Evolutionary conservation across 2,329 filamentous ascomycete species (phyloP).

Genomic region (Talaromyces sp.): DNA sequence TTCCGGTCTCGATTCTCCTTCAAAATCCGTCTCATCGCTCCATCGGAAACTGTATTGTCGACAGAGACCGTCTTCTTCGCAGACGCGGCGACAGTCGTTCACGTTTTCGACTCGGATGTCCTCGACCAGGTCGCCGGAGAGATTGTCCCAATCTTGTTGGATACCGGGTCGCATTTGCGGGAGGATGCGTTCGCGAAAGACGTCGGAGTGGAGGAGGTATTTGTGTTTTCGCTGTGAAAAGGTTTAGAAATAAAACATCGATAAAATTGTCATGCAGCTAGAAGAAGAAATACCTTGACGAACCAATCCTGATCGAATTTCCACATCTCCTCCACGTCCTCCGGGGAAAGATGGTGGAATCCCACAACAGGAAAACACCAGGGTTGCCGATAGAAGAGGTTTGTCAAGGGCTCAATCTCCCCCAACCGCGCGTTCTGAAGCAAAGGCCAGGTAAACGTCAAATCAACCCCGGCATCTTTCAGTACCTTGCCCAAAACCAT

Average conservation of each 20-base stretch:
- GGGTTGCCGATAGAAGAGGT: conserved; percentile 35
- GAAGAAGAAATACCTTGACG: conserved; percentile 49
- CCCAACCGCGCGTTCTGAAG: conserved; percentile 41
- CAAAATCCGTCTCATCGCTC: conserved; percentile 19
- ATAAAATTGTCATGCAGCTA: too few species aligned
- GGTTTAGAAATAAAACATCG: too few species aligned
- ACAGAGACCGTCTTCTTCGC: conserved; percentile 24
- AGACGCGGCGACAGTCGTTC: conserved; percentile 29
- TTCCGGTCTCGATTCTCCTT: neutral
- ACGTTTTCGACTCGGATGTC: conserved; percentile 25
- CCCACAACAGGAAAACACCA: conserved; percentile 49
- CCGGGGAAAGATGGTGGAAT: conserved; percentile 46
- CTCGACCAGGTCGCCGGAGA: conserved; percentile 26
- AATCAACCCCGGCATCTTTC: conserved; percentile 41
- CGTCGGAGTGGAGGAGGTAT: conserved; percentile 32
- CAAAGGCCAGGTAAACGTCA: conserved; percentile 47
- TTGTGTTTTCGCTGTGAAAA: conserved; percentile 20
- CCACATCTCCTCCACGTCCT: conserved; percentile 41
- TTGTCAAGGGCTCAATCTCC: conserved; percentile 41
- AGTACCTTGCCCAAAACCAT: conserved; percentile 48
- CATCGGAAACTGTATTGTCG: conserved; percentile 27
- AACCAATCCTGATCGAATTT: conserved; percentile 50
- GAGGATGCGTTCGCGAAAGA: conserved; percentile 35
- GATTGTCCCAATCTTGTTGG: conserved; percentile 32
- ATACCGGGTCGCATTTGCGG: conserved; percentile 27